phyloP scores from a whole-genome alignment of 2,329 filamentous ascomycete species.

The Colletotrichum eleusines region DNA sequence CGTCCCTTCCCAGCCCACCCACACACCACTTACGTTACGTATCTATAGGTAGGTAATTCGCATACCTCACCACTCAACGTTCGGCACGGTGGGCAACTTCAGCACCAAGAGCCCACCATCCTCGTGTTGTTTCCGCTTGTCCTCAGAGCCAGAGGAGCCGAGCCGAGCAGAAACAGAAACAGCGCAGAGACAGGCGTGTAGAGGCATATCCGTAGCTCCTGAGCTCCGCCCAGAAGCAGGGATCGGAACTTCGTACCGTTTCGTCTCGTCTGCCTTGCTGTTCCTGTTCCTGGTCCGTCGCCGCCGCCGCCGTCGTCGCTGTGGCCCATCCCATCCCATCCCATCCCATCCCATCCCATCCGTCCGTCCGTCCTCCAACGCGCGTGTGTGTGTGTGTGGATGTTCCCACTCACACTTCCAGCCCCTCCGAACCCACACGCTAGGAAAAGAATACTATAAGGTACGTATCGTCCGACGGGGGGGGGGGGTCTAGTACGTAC shows the following conservation, averaged over 20 bases:
- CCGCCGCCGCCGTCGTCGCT: slow-evolving; percentile 22
- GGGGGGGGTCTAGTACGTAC: slow-evolving; percentile 28
- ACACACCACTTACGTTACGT: not conserved
- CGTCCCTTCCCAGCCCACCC: slow-evolving; percentile 42
- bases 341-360: slow-evolving; percentile 17
- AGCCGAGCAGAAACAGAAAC: slow-evolving; percentile 18
- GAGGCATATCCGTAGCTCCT: not conserved
- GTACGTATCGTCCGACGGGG: slow-evolving; percentile 10
- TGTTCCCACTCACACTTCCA: slow-evolving; percentile 20
- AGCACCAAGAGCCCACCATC: slow-evolving; percentile 45
- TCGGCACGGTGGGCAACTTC: slow-evolving; percentile 6
- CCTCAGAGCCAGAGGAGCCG: slow-evolving; percentile 54
- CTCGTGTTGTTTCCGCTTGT: slow-evolving; percentile 58
- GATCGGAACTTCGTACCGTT: slow-evolving; percentile 44
- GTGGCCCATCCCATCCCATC: slow-evolving; percentile 44
- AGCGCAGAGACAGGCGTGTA: slow-evolving; percentile 41
- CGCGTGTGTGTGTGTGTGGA: not conserved
- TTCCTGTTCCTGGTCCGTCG: slow-evolving; percentile 49
- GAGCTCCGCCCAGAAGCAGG: not conserved
- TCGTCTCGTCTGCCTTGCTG: slow-evolving; percentile 48
- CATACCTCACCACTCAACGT: slow-evolving; percentile 18
- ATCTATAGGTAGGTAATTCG: too few relatives aligned
- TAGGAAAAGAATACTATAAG: slow-evolving; percentile 27
- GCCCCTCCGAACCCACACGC: slow-evolving; percentile 33
- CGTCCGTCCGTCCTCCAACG: not conserved